A percentile compares a stretch with the other conserved stretches of the same genome.
Conservation (phyloP, 176 grass and related monocot species). For the Alopecurus myosuroides region DNA sequence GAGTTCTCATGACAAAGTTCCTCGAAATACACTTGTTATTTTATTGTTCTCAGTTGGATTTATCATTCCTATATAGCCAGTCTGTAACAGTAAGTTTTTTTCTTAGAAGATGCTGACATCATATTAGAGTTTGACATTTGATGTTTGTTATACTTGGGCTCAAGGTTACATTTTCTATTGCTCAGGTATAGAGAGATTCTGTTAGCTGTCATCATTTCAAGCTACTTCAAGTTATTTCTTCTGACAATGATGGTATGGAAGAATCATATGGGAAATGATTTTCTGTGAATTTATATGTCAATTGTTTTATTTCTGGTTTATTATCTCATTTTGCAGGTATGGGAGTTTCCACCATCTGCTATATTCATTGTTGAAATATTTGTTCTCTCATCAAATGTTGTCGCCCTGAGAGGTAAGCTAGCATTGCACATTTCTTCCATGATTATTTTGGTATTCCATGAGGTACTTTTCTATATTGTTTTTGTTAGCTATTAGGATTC, state of each 20-base stretch:
- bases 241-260: slow-evolving; percentile 70
- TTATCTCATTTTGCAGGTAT: slow-evolving; percentile 57
- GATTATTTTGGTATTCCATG: slow-evolving; percentile 1
- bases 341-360: slow-evolving; percentile 85
- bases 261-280: not conserved
- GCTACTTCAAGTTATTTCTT: slow-evolving; percentile 88
- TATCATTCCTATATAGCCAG: slow-evolving; percentile 2
- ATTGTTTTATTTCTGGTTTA: not conserved
- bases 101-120: not conserved
- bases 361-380: slow-evolving; percentile 70
- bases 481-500: slow-evolving; percentile 8
- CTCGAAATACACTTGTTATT: not conserved
- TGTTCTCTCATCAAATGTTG: slow-evolving; percentile 85
- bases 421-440: not conserved
- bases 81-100: not conserved
- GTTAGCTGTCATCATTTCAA: slow-evolving; percentile 72
- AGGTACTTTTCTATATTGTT: not conserved
- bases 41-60: not conserved
- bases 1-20: not conserved
- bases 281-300: slow-evolving; percentile 10
- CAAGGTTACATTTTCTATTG: slow-evolving; percentile 9
- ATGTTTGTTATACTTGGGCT: slow-evolving; percentile 1
- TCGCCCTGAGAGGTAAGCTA: slow-evolving; percentile 70
- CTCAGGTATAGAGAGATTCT: slow-evolving; percentile 68
- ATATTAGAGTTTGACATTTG: slow-evolving; percentile 5